Base-by-base conservation (phyloP, 2,329 filamentous ascomycete species). In the Botrytis aclada region DNA sequence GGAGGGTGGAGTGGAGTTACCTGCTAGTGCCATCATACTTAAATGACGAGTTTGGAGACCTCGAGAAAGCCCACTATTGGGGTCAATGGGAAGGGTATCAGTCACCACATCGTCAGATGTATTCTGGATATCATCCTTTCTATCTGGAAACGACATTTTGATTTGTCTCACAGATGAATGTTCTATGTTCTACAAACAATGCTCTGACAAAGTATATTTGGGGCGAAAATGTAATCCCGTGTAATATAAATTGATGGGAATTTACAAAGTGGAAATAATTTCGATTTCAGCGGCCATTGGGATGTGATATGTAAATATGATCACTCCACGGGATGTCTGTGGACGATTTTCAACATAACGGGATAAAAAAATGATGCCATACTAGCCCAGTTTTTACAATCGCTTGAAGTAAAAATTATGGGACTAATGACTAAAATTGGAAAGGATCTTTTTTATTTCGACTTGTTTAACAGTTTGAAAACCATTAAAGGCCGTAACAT, bases 21-120 rank as follows among this genome's bases (percentile, higher is more conserved):
- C 72, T 47, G 84, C 84, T 72, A 89, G 87, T 62, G 89, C 89
- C 77, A 92, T 89, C 88, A 91, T 91, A 82, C 91, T 88, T 45
- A 91, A 85, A 81, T 91, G 89, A 39, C 89, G 85, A 45, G 86
- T 91, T 81, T 92, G 91, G 71, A 93, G 85, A 2, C 89, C 90
- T 73, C 90, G 87, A 83, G 89, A 91, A 77, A 93, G 89, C 45
- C 91, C 88, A 74, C 86, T 88, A 72, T 90, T 83, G 37, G 89
- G 86, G 82, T 92, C 87, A 60, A 77, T 72, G 22, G 51, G 32
- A n/a, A 47, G 47, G 58, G 9, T 29, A 18, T 66, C 22, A 4
- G 32, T n/a, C 12, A 29, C 32, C 22, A 34, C 62, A 67, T 67
- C 47, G n/a, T 56, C 65, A 4, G 65, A 56, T 67, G 34, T 32